phyloP scores from a whole-genome alignment of 2,329 filamentous ascomycete genomes.

The Huntiella abstrusa region DNA sequence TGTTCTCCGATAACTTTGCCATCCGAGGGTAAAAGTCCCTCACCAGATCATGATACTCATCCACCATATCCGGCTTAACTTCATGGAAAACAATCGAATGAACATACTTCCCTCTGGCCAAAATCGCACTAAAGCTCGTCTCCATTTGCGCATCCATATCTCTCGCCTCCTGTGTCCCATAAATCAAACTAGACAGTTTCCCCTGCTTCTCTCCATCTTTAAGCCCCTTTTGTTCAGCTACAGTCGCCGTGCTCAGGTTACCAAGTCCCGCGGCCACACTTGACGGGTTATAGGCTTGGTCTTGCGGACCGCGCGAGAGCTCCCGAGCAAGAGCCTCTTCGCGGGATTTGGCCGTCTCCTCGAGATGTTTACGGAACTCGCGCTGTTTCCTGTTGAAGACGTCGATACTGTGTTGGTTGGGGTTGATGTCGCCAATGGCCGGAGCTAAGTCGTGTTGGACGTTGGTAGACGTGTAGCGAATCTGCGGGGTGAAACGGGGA shows the following conservation, averaged over 20 bases:
- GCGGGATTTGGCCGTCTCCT: conserved; percentile 54
- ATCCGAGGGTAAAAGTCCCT: conserved; percentile 85
- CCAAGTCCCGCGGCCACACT: conserved; percentile 28
- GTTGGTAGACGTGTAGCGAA: conserved; percentile 17
- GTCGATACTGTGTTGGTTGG: conserved; percentile 42
- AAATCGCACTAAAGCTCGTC: conserved; percentile 82
- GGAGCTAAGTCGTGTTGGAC: conserved; percentile 33
- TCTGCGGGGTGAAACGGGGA: conserved; percentile 14
- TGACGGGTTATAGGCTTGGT: conserved; percentile 4
- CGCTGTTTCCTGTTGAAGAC: conserved; percentile 71
- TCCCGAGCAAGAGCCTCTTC: conserved; percentile 6
- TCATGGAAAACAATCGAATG: conserved; percentile 95
- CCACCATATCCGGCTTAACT: conserved; percentile 86
- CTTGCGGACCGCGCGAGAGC: conserved; percentile 2
- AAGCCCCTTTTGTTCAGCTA: conserved; percentile 9
- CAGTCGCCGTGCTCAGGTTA: conserved; percentile 42
- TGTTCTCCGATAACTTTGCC: conserved; percentile 69
- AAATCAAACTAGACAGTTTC: conserved; percentile 72
- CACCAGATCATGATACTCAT: conserved; percentile 82
- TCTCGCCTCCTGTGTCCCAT: conserved; percentile 87
- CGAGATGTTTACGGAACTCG: conserved; percentile 67
- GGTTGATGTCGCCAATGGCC: conserved; percentile 68
- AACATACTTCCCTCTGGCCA: conserved; percentile 93
- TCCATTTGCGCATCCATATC: conserved; percentile 93
- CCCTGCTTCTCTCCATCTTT: conserved; percentile 46